Conservation (phyloP, 306 rosid genomes). For the Sesbania bispinosa region DNA sequence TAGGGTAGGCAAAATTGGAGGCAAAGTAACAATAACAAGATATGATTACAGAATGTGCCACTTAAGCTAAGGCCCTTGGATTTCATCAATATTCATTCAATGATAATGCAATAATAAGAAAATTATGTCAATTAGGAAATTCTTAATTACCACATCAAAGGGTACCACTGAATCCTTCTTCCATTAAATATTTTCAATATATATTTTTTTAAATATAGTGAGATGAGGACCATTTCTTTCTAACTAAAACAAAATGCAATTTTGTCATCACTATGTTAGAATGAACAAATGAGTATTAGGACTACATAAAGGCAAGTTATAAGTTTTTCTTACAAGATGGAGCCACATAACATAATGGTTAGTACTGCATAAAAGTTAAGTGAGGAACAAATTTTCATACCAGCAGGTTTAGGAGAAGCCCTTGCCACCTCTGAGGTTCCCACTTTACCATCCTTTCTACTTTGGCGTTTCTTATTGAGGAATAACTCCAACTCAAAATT, state of each 20-base stretch:
- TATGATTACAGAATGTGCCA: too few relatives aligned
- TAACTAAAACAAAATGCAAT: background rate
- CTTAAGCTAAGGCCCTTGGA: too few relatives aligned
- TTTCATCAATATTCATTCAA: background rate
- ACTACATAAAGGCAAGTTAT: background rate
- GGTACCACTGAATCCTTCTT: background rate
- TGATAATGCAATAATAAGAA: background rate
- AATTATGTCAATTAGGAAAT: background rate
- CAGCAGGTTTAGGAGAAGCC: background rate
- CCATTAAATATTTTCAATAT: background rate
- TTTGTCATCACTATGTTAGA: background rate
- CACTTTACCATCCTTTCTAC: background rate
- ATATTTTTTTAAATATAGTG: too few relatives aligned
- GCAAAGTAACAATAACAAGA: too few relatives aligned
- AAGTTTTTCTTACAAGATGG: background rate
- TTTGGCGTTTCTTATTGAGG: background rate
- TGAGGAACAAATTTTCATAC: background rate
- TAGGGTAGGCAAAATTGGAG: too few relatives aligned
- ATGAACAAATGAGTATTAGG: background rate
- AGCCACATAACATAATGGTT: background rate
- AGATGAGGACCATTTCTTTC: too few relatives aligned
- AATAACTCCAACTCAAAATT: background rate
- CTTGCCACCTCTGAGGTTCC: background rate
- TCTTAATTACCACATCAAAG: background rate
- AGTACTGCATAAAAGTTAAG: background rate